These are phyloP conservation scores for Teratosphaeria viscida DNA, from an alignment of 2,329 filamentous ascomycete genomes.

Conservation along the genomic window DNA sequence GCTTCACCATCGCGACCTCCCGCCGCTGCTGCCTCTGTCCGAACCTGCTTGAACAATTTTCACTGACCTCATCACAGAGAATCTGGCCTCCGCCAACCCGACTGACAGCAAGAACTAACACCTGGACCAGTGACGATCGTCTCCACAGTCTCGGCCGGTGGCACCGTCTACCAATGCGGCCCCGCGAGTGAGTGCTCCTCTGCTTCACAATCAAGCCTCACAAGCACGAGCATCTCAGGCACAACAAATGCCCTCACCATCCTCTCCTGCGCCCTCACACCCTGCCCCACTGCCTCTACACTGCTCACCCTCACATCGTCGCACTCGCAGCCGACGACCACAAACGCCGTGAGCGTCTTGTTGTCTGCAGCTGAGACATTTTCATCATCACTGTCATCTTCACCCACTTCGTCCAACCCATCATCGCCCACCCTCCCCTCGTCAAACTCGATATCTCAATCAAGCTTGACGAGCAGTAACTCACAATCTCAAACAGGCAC, in stretches of 20 bases:
- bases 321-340: background rate
- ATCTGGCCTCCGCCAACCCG: background rate
- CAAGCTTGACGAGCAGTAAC: slow-evolving; percentile 4
- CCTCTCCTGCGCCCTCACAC: slow-evolving; percentile 6
- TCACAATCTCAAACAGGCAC: slow-evolving; percentile 1
- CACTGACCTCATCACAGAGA: slow-evolving; percentile 4
- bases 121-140: slow-evolving; percentile 6
- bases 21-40: background rate
- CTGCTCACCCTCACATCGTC: slow-evolving; percentile 1
- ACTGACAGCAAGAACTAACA: slow-evolving; percentile 2
- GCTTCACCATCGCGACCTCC: background rate
- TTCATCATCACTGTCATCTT: slow-evolving; percentile 5
- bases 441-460: slow-evolving; percentile 3
- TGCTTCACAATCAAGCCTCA: slow-evolving; percentile 10
- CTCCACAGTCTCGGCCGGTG: background rate
- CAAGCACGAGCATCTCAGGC: background rate
- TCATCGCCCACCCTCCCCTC: slow-evolving; percentile 6
- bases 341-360: slow-evolving; percentile 8
- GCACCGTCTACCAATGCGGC: slow-evolving; percentile 4
- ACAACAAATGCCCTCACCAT: slow-evolving; percentile 9
- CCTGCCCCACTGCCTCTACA: slow-evolving; percentile 3
- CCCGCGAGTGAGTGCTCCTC: slow-evolving; percentile 9
- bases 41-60: background rate
- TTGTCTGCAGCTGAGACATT: slow-evolving; percentile 8
- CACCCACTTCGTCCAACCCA: slow-evolving; percentile 2